phyloP scores from a whole-genome alignment of 352 stramenopile genomes.

The Phytophthora hibernalis region DNA sequence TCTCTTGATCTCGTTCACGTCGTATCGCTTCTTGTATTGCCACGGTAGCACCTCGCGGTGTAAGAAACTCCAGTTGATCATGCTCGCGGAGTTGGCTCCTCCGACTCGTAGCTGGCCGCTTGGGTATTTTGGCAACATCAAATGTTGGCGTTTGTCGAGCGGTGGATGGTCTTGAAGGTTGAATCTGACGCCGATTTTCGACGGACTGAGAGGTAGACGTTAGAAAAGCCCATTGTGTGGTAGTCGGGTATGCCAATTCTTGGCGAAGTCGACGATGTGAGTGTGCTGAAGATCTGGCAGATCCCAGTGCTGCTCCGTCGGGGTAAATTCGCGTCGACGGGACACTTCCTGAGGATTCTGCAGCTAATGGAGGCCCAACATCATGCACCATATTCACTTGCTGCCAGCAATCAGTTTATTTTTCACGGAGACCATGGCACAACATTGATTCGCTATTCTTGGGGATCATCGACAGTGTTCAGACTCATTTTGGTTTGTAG shows the following conservation, averaged over 20 bases:
- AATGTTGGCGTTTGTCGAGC: slow-evolving; percentile 11
- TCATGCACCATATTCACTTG: slow-evolving; percentile 8
- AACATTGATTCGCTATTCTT: slow-evolving; percentile 30
- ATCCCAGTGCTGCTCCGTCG: background rate
- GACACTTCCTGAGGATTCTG: slow-evolving; percentile 12
- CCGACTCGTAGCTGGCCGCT: slow-evolving; percentile 36
- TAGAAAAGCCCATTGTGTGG: slow-evolving; percentile 35
- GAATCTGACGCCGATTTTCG: slow-evolving; percentile 8
- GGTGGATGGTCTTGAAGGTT: slow-evolving; percentile 29
- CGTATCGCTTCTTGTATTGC: slow-evolving; percentile 53
- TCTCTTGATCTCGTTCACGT: slow-evolving; percentile 49
- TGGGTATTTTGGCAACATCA: slow-evolving; percentile 20
- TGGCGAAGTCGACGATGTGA: slow-evolving; percentile 27
- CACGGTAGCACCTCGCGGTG: slow-evolving; percentile 19
- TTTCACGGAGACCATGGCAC: background rate
- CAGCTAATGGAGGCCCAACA: slow-evolving; percentile 28
- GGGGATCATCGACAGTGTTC: background rate
- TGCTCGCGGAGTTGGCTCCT: slow-evolving; percentile 16
- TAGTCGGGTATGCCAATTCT: slow-evolving; percentile 27
- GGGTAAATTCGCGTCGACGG: slow-evolving; percentile 14
- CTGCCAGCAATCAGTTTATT: slow-evolving; percentile 1
- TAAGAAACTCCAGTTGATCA: slow-evolving; percentile 22
- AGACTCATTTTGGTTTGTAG: background rate
- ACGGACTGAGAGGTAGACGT: slow-evolving; percentile 18
- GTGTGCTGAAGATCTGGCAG: slow-evolving; percentile 12